Evolutionary conservation across 2,329 filamentous ascomycete species (phyloP), one percentile per base, ranked within the genome.

Genomic region (Fusarium verticillioides): DNA sequence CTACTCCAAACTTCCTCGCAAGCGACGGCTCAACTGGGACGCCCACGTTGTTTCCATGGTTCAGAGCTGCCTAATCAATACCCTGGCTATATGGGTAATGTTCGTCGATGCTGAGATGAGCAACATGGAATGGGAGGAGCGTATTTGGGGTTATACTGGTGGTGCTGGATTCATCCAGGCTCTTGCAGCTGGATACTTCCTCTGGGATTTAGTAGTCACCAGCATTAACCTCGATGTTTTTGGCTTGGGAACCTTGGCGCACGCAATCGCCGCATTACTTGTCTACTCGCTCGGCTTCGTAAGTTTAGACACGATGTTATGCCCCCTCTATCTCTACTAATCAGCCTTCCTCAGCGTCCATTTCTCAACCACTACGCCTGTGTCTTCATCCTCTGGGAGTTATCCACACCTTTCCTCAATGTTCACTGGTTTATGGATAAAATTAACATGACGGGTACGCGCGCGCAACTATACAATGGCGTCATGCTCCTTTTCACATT

Each of bases 381-480:
- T 63, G 90, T 90, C 67, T 97, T 97, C 82, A 94, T 97, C 78
- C 91, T 96, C 66, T 97, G 95, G 89, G 94, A 97, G 82, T 88
- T 97, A 43, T 95, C 93, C 32, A 93, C 92, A 9, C 93, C 94
- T 12, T 95, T 96, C 82, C 87, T 96, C 65, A 97, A 97, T 80
- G 89, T 96, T 79, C 94, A 97, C 85, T 97, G 94, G 94, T 96
- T 96, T 85, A 94, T 93, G 83, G 94, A 97, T 83, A 97, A 97
- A 85, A 85, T 96, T 66, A 88, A 90, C 78, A 91, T 94, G 87
- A 96, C 94, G 1, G 94, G 94, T 40, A 91, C 91, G 26, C 87
- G 85, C 60, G 82, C 90, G 30, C 94, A 96, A 83, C 87, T 95
- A 34, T 91, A 94, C 82, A 96, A 96, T 78, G 94, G 94, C 75